phyloP scores from a whole-genome alignment of 176 grass and related monocot species.

The Miscanthus lutarioriparius region DNA sequence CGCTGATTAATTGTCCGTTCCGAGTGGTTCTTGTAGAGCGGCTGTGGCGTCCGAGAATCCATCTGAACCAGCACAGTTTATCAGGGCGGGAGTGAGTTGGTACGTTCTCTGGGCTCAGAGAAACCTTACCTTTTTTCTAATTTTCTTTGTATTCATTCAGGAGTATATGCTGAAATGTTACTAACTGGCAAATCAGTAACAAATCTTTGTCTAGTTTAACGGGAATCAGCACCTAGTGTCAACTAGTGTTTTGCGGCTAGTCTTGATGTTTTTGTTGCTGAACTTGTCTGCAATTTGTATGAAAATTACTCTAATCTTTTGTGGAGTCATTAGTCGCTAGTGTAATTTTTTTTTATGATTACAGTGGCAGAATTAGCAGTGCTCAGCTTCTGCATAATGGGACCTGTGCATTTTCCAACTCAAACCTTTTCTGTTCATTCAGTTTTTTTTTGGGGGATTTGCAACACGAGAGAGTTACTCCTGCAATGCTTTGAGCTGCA shows the following conservation, averaged over 20 bases:
- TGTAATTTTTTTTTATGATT: background rate
- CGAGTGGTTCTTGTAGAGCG: background rate
- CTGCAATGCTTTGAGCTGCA: background rate
- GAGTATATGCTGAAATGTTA: background rate
- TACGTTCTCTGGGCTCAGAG: background rate
- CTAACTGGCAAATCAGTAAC: background rate
- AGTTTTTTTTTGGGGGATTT: background rate
- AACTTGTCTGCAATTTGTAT: background rate
- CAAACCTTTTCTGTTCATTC: background rate
- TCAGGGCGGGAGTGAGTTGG: background rate
- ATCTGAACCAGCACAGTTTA: background rate
- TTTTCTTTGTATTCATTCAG: background rate
- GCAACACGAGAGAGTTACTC: background rate
- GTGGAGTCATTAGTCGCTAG: background rate
- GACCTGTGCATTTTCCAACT: background rate
- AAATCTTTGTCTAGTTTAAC: background rate
- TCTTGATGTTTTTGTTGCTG: background rate
- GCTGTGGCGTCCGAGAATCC: background rate
- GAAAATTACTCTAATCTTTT: background rate
- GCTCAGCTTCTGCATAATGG: background rate
- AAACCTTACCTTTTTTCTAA: background rate
- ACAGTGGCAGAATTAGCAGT: background rate
- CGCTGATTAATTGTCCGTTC: background rate
- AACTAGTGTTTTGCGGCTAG: background rate
- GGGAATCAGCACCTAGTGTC: background rate